phyloP scores from a whole-genome alignment of 306 rosid species.

The Herpetospermum pedunculosum region DNA sequence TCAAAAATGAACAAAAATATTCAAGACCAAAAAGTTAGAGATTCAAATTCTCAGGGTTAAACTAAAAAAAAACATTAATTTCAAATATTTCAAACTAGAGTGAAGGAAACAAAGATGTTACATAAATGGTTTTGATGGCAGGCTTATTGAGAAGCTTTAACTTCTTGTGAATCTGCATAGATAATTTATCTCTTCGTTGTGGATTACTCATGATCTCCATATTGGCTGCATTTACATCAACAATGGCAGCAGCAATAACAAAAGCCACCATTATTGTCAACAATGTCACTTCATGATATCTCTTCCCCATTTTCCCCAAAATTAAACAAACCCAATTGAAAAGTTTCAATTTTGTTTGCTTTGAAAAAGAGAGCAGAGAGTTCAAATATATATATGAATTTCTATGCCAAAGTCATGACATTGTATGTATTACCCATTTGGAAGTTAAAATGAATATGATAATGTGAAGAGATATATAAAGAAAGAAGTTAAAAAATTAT shows the following conservation, averaged over 20 bases:
- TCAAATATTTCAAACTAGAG: no score
- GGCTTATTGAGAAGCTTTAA: conserved; percentile 42
- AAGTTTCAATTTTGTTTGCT: not conserved
- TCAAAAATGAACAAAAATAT: not conserved
- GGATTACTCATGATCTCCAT: conserved; percentile 1
- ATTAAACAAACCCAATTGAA: not conserved
- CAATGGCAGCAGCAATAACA: not conserved
- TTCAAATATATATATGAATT: no score
- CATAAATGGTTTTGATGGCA: conserved; percentile 31
- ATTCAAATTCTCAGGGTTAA: no score
- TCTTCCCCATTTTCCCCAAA: not conserved
- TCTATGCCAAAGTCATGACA: not conserved
- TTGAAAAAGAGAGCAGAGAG: not conserved
- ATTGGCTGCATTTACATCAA: not conserved
- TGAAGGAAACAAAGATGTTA: not conserved
- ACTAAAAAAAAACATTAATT: no score
- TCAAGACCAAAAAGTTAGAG: no score
- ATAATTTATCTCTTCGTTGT: not conserved
- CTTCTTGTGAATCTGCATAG: conserved; percentile 17
- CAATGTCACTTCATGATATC: not conserved
- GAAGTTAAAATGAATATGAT: no score
- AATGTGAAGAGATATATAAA: no score
- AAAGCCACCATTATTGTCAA: conserved; percentile 12
- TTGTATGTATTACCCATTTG: not conserved
- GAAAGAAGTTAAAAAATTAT: no score